Percentiles rank a stretch among this genome's conserved stretches.
Evolutionary conservation across 2,329 filamentous ascomycete species (phyloP).

Genomic region (Ophiostoma montium): DNA sequence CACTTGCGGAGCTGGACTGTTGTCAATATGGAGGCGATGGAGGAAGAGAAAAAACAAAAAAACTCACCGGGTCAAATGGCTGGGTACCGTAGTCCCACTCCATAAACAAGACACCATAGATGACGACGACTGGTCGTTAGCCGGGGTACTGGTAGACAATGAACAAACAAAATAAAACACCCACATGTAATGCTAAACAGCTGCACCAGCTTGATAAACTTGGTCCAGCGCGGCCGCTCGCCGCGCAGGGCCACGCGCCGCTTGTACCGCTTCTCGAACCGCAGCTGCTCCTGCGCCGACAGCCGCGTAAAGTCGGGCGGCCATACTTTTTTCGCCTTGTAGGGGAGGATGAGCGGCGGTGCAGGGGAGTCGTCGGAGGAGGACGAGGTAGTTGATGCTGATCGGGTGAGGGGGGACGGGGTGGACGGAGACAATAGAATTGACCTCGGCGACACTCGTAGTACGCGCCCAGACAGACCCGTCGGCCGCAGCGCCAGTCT

Average conservation of each 20-base stretch:
- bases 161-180: slow-evolving; percentile 17
- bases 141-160: not conserved
- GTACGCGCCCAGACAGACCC: not conserved
- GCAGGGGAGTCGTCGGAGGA: not conserved
- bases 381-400: not conserved
- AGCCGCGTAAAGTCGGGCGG: slow-evolving; percentile 62
- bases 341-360: slow-evolving; percentile 16
- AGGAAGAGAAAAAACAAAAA: not conserved
- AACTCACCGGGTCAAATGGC: slow-evolving; percentile 29
- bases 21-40: no score
- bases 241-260: slow-evolving; percentile 49
- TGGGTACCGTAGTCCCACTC: slow-evolving; percentile 35
- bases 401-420: not conserved
- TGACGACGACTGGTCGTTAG: slow-evolving; percentile 29
- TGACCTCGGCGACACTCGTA: not conserved
- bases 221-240: slow-evolving; percentile 49
- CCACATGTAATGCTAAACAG: slow-evolving; percentile 42
- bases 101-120: slow-evolving; percentile 48
- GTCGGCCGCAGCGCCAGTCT: not conserved
- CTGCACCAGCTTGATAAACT: slow-evolving; percentile 50
- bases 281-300: slow-evolving; percentile 57
- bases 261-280: slow-evolving; percentile 67
- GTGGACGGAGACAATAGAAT: not conserved
- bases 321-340: slow-evolving; percentile 59
- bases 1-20: slow-evolving; percentile 14